Evolutionary conservation across 176 grass and related monocot genomes (phyloP).

Genomic region (Phyllostachys edulis): DNA sequence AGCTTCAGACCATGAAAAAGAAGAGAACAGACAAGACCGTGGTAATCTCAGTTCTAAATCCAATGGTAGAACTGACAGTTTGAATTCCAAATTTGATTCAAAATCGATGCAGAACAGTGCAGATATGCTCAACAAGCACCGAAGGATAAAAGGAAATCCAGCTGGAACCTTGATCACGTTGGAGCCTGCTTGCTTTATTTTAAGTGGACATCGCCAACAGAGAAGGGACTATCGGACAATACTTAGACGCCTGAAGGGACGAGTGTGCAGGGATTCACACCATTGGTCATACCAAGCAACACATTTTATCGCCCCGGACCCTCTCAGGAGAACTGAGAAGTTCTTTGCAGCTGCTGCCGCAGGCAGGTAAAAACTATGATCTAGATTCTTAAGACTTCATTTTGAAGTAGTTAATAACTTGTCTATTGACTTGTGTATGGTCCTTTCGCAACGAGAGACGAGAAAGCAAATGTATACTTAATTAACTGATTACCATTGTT

Average conservation of each 20-base stretch:
- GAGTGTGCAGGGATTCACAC: conserved; percentile 81
- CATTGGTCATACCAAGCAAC: conserved; percentile 90
- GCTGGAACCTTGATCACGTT: conserved; percentile 5
- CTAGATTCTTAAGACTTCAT: background rate
- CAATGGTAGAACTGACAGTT: background rate
- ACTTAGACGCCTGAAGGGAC: conserved; percentile 58
- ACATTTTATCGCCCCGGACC: conserved; percentile 70
- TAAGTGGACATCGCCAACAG: conserved; percentile 65
- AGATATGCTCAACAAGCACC: conserved; percentile 4
- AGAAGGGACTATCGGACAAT: conserved; percentile 61
- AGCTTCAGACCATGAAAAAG: conserved; percentile 57
- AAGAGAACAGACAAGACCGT: conserved; percentile 58
- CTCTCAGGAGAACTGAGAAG: conserved; percentile 82
- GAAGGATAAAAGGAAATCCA: conserved; percentile 27
- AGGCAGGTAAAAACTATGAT: conserved; percentile 56
- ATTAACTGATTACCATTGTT: background rate
- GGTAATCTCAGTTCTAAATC: conserved; percentile 33
- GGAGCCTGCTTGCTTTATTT: conserved; percentile 63
- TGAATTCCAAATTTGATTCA: conserved; percentile 20
- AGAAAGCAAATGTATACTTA: background rate
- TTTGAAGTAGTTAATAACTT: background rate
- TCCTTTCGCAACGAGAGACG: background rate
- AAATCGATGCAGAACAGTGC: conserved; percentile 24
- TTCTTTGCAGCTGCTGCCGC: conserved; percentile 87
- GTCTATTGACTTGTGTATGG: background rate